Conservation (phyloP, 1,284 basidiomycete genomes). For the Ceratobasidium sp. region DNA sequence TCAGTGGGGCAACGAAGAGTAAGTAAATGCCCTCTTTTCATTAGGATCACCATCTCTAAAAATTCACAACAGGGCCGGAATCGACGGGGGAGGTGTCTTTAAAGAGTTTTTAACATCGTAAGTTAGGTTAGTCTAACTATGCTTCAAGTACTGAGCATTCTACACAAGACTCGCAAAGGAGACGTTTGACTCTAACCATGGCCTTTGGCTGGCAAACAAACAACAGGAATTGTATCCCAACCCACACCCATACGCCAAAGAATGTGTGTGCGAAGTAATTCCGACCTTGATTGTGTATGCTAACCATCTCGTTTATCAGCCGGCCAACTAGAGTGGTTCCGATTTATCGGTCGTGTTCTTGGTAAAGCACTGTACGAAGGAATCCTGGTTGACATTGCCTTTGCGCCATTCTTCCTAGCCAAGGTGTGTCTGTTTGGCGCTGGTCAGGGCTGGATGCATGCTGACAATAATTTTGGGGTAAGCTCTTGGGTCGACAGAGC, state of each 20-base stretch:
- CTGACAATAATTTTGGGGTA: conserved; percentile 5
- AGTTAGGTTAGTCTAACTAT: conserved; percentile 42
- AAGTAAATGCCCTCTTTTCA: conserved; percentile 48
- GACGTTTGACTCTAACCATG: conserved; percentile 93
- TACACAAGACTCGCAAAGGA: conserved; percentile 78
- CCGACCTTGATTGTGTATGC: neutral
- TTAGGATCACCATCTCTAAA: conserved; percentile 45
- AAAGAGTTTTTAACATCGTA: conserved; percentile 92
- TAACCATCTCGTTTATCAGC: conserved; percentile 53
- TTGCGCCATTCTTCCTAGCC: conserved; percentile 93
- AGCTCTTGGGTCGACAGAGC: conserved; percentile 90
- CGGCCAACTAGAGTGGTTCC: conserved; percentile 90
- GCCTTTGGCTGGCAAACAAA: conserved; percentile 89
- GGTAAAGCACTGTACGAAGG: conserved; percentile 98
- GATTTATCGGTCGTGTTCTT: conserved; percentile 90
- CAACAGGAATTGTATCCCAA: conserved; percentile 96
- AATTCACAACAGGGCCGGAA: conserved; percentile 67
- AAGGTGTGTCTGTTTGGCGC: conserved; percentile 61
- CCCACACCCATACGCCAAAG: conserved; percentile 86
- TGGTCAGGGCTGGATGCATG: conserved; percentile 43
- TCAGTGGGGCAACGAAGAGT: conserved; percentile 86
- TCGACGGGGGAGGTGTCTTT: conserved; percentile 96
- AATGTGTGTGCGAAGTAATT: conserved; percentile 59
- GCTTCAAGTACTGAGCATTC: neutral
- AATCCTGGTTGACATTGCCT: conserved; percentile 94